Evolutionary conservation across 768 basidiomycete genomes (phyloP), one percentile per base, ranked within the genome.

Genomic region (Amanita jacksonii): DNA sequence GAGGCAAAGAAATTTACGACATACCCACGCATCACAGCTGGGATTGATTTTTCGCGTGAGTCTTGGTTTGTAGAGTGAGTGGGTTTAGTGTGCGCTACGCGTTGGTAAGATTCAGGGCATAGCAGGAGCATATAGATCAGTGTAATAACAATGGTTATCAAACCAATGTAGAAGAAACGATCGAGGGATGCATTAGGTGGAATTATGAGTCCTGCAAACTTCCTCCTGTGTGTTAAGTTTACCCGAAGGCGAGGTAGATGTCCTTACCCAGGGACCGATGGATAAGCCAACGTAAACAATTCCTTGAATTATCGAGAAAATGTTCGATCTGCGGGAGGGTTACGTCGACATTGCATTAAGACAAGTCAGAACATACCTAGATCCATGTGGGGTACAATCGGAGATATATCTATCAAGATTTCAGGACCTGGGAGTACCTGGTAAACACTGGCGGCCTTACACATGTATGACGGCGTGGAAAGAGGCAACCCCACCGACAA

Each of bases 241-340:
- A 19, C n/a, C 2, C 31, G 31, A 2, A 12, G 23, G 4, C 8
- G 4, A n/a, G 12, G 7, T 7, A 15, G 13, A 22, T 28, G 27
- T 18, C 10, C 81, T 69, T 45, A 92, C 70, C 57, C 79, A 74
- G 19, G 91, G 90, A 1, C 91, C 91, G 1, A 79, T 53, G 0
- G 90, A 78, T 45, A 92, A 69, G 4, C 90, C 91, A 25, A 81
- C 59, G 64, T 79, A 88, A 37, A 82, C 70, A 44, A 87, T 77
- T 3, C 90, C 91, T 45, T 77, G 73, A 39, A 90, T 73, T 3
- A 76, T 71, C 8, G 77, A 74, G 48, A 79, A 80, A 34, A 79
- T 70, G 41, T 57, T 70, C 8, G 72, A 70, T 37, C 73, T 72
- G 30, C 12, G 23, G 8, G 22, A 6, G 9, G 5, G 37, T 6